Conservation (phyloP, 352 stramenopile genomes). For the Peronospora belbahrii region DNA sequence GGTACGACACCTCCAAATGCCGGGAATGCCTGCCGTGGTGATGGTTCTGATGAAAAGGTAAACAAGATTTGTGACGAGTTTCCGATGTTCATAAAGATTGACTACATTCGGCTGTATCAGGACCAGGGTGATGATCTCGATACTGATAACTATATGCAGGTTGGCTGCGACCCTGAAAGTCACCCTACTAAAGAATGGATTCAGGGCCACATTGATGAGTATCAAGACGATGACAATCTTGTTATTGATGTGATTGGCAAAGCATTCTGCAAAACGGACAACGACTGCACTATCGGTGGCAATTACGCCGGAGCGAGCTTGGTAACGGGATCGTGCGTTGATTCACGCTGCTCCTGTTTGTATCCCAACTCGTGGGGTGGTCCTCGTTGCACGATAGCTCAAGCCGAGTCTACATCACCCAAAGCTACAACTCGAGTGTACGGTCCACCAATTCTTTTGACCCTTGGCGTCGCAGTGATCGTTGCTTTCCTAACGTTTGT, state of each 20-base stretch:
- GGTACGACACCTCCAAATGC: conserved; percentile 18
- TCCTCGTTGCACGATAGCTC: conserved; percentile 45
- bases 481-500: conserved; percentile 25
- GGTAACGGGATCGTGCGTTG: conserved; percentile 35
- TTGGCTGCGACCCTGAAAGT: conserved; percentile 27
- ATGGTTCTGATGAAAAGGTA: conserved; percentile 23
- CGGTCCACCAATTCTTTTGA: conserved; percentile 25
- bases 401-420: conserved; percentile 16
- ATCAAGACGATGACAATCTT: conserved; percentile 35
- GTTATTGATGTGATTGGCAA: conserved; percentile 28
- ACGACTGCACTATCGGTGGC: conserved; percentile 35
- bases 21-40: conserved; percentile 15
- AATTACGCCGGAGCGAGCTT: conserved; percentile 24
- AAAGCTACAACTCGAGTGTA: conserved; percentile 25
- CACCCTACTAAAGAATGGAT: conserved; percentile 41
- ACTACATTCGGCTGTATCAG: conserved; percentile 85
- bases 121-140: conserved; percentile 23
- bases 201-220: conserved; percentile 27
- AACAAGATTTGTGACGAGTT: conserved; percentile 42
- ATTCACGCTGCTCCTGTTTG: conserved; percentile 39
- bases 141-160: conserved; percentile 18
- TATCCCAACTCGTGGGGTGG: conserved; percentile 39
- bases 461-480: conserved; percentile 15
- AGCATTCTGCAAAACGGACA: conserved; percentile 34
- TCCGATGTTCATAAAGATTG: conserved; percentile 60